These are phyloP conservation scores for Prinsepia uniflora DNA, from an alignment of 306 rosid genomes.

Conservation along the genomic window DNA sequence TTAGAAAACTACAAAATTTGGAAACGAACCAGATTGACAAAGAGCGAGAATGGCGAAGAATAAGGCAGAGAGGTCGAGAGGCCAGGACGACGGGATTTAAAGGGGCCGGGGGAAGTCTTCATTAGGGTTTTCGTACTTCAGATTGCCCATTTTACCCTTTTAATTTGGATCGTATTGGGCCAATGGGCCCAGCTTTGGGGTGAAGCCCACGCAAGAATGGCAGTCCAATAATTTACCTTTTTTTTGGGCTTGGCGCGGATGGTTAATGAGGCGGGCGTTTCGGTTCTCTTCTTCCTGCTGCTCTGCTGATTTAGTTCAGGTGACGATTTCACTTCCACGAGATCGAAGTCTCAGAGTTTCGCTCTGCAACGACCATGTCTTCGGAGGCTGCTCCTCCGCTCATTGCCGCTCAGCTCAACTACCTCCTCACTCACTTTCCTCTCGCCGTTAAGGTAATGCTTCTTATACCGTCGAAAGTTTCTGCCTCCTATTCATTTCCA, in stretches of 20 bases:
- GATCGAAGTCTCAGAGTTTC: background rate
- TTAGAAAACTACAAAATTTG: fast-evolving
- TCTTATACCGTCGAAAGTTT: background rate
- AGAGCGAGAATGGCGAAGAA: background rate
- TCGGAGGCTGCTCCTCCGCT: conserved; percentile 58
- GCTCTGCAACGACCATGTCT: conserved; percentile 35
- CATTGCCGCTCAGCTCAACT: conserved; percentile 69
- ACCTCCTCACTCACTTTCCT: conserved; percentile 62
- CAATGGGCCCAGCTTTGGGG: background rate
- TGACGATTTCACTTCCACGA: background rate
- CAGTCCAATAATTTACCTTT: background rate
- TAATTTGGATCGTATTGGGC: background rate
- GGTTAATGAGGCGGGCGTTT: background rate
- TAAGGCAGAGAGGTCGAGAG: no score
- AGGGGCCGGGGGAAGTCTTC: background rate
- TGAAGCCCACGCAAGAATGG: background rate
- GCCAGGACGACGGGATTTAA: background rate
- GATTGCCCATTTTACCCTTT: background rate
- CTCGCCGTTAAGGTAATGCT: conserved; percentile 54
- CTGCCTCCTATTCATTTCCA: conserved; percentile 13
- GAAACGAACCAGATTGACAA: no score
- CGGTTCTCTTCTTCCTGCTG: background rate
- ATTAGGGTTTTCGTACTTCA: conserved; percentile 14
- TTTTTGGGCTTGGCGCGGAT: background rate
- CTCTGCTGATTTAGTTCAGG: background rate